Evolutionary conservation across 1,139 yeast genomes (phyloP).

Genomic region (Magnusiomyces sp.): DNA sequence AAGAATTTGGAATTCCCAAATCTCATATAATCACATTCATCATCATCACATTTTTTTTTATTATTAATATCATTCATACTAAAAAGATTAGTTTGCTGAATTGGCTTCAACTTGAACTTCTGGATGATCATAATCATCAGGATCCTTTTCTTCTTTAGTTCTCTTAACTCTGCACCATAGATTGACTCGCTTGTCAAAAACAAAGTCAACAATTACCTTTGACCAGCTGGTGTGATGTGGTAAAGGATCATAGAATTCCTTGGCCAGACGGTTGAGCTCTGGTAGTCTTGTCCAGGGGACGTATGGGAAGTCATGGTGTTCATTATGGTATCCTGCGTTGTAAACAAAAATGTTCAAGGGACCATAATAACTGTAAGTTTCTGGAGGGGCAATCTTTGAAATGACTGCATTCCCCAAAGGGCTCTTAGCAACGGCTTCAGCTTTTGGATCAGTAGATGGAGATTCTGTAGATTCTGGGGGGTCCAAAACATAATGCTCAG

Average conservation of each 20-base stretch:
- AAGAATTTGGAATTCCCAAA: too few species aligned
- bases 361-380: slow-evolving; percentile 87
- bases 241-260: slow-evolving; percentile 73
- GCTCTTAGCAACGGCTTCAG: too few species aligned
- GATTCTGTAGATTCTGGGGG: slow-evolving; percentile 23
- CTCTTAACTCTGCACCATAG: slow-evolving; percentile 80
- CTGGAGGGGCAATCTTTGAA: slow-evolving; percentile 41
- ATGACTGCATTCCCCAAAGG: slow-evolving; percentile 9
- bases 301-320: slow-evolving; percentile 92
- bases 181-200: slow-evolving; percentile 56
- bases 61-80: too few species aligned
- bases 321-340: slow-evolving; percentile 92
- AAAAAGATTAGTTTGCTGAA: neutral
- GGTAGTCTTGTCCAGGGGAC: slow-evolving; percentile 84
- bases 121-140: slow-evolving; percentile 16
- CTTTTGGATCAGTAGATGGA: slow-evolving; percentile 17
- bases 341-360: slow-evolving; percentile 66
- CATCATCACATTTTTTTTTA: too few species aligned
- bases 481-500: slow-evolving; percentile 79
- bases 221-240: slow-evolving; percentile 77
- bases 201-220: slow-evolving; percentile 65
- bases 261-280: slow-evolving; percentile 54
- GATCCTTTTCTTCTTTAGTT: slow-evolving; percentile 17
- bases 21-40: too few species aligned
- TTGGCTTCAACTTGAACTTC: slow-evolving; percentile 1